Evolutionary conservation across 306 rosid genomes (phyloP), one percentile per base, ranked within the genome.

Genomic region (Corylus avellana): DNA sequence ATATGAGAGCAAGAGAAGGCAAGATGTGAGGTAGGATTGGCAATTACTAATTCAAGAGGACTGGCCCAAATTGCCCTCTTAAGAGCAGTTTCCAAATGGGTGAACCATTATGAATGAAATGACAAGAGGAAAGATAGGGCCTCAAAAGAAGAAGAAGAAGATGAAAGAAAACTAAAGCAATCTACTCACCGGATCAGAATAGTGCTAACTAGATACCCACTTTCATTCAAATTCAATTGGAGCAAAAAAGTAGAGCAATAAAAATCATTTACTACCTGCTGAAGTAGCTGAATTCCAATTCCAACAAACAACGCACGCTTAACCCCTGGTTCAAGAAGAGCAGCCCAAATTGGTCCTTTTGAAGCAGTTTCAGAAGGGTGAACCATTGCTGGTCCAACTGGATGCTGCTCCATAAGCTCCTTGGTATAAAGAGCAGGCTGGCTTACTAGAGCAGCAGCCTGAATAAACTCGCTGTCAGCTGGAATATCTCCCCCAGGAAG

Each of bases 381-480:
- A 77, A 90, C 88, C 97, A 92, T 92, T 56, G 97, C 97, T 54
- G 97, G 95, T 62, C 97, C 95, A 42, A 86, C 87, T 7, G 92
- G 82, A 16, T 74, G 91, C 86, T 81, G 89, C 74, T 79, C 93
- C 62, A 84, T 73, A 63, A 93, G 93, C 46, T 89, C 90, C 80
- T 85, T 87, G 64, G 94, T 87, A 83, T 80, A 88, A 76, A 93
- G 93, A 70, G 98, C 98, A 76, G 98, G 97, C 83, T 93, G 92
- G 85, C 98, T 93, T 13, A 93, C 98, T 82, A 93, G 84, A 66
- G 93, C 98, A 75, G 98, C 90, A 62, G 93, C 98, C 88, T 93
- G 98, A 79, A 93, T 84, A 88, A 76, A 86, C 63, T 91, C 94
- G 37, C 93, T 93, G 56, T 90, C 90, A 16, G 68, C 86, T 75